Conservation (phyloP, 2,329 filamentous ascomycete genomes). For the Camillea tinctor region DNA sequence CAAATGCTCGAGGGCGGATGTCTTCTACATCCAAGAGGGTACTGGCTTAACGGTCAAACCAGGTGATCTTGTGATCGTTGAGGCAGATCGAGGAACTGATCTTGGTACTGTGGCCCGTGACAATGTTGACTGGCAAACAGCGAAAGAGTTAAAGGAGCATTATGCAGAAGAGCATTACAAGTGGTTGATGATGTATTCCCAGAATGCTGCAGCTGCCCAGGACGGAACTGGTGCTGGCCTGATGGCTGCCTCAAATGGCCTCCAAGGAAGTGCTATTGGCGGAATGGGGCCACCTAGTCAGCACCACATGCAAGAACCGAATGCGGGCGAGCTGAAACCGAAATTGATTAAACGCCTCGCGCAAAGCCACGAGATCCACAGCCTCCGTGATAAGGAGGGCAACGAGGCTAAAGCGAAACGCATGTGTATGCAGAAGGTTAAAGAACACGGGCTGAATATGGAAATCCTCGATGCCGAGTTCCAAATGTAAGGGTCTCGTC, state of each 20-base stretch:
- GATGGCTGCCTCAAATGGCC: conserved; percentile 61
- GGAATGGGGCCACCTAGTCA: conserved; percentile 75
- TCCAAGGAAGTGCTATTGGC: conserved; percentile 69
- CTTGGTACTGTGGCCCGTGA: conserved; percentile 88
- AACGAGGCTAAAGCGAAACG: conserved; percentile 97
- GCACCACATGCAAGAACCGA: conserved; percentile 71
- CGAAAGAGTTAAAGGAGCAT: conserved; percentile 85
- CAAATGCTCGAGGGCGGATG: conserved; percentile 92
- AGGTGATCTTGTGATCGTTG: conserved; percentile 94
- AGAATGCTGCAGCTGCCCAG: conserved; percentile 64
- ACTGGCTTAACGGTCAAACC: conserved; percentile 87
- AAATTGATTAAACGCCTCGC: conserved; percentile 96
- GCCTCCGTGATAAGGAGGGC: conserved; percentile 90
- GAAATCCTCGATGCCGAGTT: conserved; percentile 98
- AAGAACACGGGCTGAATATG: conserved; percentile 93
- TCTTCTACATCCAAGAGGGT: conserved; percentile 96
- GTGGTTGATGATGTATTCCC: conserved; percentile 98
- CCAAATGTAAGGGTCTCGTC: conserved; percentile 71
- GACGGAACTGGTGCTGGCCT: conserved; percentile 59
- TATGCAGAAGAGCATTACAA: conserved; percentile 95
- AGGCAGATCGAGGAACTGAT: conserved; percentile 94
- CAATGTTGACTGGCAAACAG: conserved; percentile 83
- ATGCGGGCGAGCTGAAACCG: conserved; percentile 77
- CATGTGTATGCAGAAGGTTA: conserved; percentile 94
- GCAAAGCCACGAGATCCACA: conserved; percentile 84